Evolutionary conservation across 129 eudicot species (phyloP), one percentile per base, ranked within the genome.

Genomic region (Flaveria trinervia): DNA sequence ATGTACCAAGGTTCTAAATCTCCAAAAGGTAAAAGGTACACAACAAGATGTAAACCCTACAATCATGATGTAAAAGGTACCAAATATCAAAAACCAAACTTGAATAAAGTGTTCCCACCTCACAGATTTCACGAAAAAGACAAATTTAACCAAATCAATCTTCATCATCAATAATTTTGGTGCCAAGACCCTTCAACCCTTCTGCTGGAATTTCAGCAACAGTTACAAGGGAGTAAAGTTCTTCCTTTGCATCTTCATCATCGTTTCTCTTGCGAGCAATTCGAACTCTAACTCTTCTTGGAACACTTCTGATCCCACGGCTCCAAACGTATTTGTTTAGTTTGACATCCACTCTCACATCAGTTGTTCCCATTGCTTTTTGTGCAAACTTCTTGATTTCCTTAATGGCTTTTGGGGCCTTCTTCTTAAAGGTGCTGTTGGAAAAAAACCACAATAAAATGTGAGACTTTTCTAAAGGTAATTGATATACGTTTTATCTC

Each of bases 381-480:
- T 86, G 88, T 23, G 95, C 91, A 83, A 89, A 89, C 68, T 86
- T 86, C 59, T 80, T 72, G 64, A 88, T 86, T 70, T 89, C 95
- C 83, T 89, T 89, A 28, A 89, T 89, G 66, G 95, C 95, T 33
- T 89, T 89, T 11, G 93, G 93, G 5, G 93, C 93, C 84, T 88
- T 88, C 88, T 88, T 88, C 75, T 88, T 86, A 70, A 88, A 88
- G 0, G 93, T 83, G 80, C 86, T 83, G 68, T 36, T 28, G 0
- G 7, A 26, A 25, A 69, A 45, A 20, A 20, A 33, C 39, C 39
- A 33, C 1, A 25, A 25, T 25, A 25, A 25, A 25, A 25, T 25
- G 28, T 25, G 28, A 20, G 28, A 25, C 28, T 25, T 25, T 25
- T 25, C 28, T 25, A 25, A 25, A 25, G 39, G 39, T 20, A 5